Base-by-base conservation (phyloP, 2,329 filamentous ascomycete species). In the Talaromyces albobiverticillius region DNA sequence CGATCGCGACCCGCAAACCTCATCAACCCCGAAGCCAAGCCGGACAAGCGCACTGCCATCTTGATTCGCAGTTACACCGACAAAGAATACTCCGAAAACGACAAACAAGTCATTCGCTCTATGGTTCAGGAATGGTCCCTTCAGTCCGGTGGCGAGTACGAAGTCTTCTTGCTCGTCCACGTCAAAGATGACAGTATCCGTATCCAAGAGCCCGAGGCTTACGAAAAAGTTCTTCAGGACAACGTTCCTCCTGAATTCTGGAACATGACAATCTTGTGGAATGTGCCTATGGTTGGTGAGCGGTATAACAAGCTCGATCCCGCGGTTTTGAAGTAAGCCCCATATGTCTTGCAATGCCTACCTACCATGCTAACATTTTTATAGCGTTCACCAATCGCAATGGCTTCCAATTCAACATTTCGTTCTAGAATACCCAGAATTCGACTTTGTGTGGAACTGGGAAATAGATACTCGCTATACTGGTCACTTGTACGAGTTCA, bases 11-110 rank as follows among this genome's bases (percentile, higher is more conserved):
- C 52, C 14, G 55, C 51, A 56, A 58, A 57, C 46, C 46, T 41
- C 56, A 67, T 61, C 74, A 73, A 47, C 71, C 72, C 72, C 81
- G 54, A 53, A 16, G 23, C 38, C 8, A 16, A 41, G 14, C 49
- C 54, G 2, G 50, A 52, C 23, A 31, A 38, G 45, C 62, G 89
- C 20, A 93, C 89, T 0, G 91, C 89, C 2, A 79, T 96, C 5
- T 82, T 96, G 1, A 82, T 96, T 22, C 83, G 92, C 22, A 87
- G 88, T 47, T 96, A 89, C 89, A 84, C 87, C 60, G 87, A 88
- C 61, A 95, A 88, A 61, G 63, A 83, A 8, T 96, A 90, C 79
- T 84, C 84, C 9, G 82, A 88, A 40, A 88, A 95, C 63, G 89
- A 94, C 64, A 79, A 93, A 46, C 83, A 92, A 70, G 90, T 90